These are phyloP conservation scores for Verticillium alfalfae DNA, from an alignment of 2,329 filamentous ascomycete genomes.

Conservation along the genomic window DNA sequence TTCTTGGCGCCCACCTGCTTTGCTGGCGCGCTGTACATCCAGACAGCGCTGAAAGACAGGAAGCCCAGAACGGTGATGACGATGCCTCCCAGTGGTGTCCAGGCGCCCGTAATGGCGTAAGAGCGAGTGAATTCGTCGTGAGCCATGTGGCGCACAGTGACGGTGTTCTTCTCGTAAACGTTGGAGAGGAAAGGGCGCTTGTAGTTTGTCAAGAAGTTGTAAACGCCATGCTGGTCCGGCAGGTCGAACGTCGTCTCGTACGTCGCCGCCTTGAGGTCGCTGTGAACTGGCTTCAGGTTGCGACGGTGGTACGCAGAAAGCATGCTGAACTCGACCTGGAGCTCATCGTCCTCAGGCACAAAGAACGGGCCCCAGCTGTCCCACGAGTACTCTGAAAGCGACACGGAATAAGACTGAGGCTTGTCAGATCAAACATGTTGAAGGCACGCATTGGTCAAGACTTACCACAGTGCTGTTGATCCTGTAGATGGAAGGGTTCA, in stretches of 20 bases:
- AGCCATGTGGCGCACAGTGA: constrained; percentile 92
- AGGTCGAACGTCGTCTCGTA: constrained; percentile 74
- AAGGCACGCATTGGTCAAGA: constrained; percentile 19
- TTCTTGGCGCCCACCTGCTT: constrained; percentile 34
- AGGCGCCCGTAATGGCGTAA: constrained; percentile 83
- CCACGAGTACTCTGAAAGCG: constrained; percentile 77
- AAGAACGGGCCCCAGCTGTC: constrained; percentile 71
- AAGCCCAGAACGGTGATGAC: constrained; percentile 79
- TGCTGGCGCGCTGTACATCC: constrained; percentile 66
- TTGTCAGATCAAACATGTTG: neutral
- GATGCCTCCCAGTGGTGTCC: constrained; percentile 91
- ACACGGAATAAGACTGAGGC: constrained; percentile 75
- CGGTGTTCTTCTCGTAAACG: constrained; percentile 89
- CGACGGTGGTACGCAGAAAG: constrained; percentile 95
- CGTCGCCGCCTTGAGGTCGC: constrained; percentile 62
- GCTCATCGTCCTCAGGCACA: constrained; percentile 60
- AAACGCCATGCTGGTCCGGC: constrained; percentile 97
- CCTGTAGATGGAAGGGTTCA: constrained; percentile 85
- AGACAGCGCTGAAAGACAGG: constrained; percentile 77
- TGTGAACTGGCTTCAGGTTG: constrained; percentile 53
- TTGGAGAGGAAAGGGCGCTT: constrained; percentile 87
- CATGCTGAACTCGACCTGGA: constrained; percentile 98
- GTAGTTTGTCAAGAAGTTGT: constrained; percentile 97
- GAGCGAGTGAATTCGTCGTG: constrained; percentile 95
- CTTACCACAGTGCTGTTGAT: constrained; percentile 95